Base-by-base conservation (phyloP, 2,329 filamentous ascomycete species). In the Malbranchea cinnamomea region DNA sequence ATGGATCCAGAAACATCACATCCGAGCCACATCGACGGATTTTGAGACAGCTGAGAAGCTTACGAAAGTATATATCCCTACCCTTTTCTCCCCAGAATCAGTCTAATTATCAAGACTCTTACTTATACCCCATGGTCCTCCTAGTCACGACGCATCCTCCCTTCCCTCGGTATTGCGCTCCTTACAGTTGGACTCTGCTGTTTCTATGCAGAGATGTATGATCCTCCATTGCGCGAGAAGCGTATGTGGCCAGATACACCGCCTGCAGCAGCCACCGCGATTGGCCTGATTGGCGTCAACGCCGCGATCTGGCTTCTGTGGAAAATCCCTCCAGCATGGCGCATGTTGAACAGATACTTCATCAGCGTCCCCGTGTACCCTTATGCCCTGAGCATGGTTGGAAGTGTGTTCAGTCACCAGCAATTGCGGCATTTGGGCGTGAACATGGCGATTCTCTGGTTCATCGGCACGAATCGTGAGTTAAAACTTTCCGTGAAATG, bases 381-480 rank as follows among this genome's bases (percentile, higher is more conserved):
- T 1, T 58, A 60, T 34, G 57, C 67, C 6, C 34, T 63, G 5
- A 63, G 64, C 35, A 50, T 68, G 31, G 38, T 75, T 4, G 62
- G 65, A 11, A 67, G 63, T 41, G 50, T 62, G 7, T 73, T 74
- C 49, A 67, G 63, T 33, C 71, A 76, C 47, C 61, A 72, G 28
- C 53, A 57, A 5, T 45, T 64, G 31, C 46, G 46, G 26, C 71
- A 76, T 46, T 43, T 71, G 4, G 47, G 56, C 12, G 47, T 49
- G 8, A 76, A 75, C 43, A 65, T 71, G 56, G 41, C 63, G 28
- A 53, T 62, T 16, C 45, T 76, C 17, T 64, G 58, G 50, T 52
- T 71, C 32, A 59, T 73, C 32, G 71, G 68, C 2, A 59, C 62
- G 20, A 52, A 54, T 35, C 49, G 60, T 62, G 47, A 47, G 50